Conservation (phyloP, 257 asterid genomes). For the Henckelia pumila region DNA sequence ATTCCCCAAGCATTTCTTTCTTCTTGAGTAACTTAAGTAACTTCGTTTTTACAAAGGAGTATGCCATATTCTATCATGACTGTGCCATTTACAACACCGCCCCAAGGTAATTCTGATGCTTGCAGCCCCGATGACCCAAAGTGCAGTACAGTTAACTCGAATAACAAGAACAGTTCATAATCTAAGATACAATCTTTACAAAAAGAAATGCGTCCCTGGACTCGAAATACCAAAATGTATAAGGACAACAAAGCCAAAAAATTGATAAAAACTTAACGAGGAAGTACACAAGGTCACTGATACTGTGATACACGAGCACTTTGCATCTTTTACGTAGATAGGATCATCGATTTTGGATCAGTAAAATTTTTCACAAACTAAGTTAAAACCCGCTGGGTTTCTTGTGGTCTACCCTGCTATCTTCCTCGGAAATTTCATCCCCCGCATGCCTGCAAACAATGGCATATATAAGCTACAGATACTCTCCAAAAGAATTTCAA, state of each 20-base stretch:
- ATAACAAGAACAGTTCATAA: not conserved
- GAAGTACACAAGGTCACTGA: not conserved
- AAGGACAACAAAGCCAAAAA: not conserved
- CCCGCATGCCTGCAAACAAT: conserved; percentile 34
- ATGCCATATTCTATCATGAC: too few relatives aligned
- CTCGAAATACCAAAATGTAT: not conserved
- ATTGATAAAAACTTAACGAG: too few relatives aligned
- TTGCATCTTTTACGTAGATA: not conserved
- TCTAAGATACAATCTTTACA: not conserved
- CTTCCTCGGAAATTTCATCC: conserved; percentile 34
- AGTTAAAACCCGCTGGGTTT: conserved; percentile 3
- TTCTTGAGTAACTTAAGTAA: too few relatives aligned
- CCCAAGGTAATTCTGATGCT: too few relatives aligned
- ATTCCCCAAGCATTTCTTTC: too few relatives aligned
- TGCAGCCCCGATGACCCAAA: too few relatives aligned
- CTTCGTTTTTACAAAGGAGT: too few relatives aligned
- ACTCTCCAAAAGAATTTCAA: not conserved
- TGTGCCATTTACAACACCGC: too few relatives aligned
- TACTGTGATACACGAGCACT: not conserved
- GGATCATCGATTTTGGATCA: not conserved
- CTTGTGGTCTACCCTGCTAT: conserved; percentile 30
- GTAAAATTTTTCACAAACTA: conserved; percentile 15
- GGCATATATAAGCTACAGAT: not conserved
- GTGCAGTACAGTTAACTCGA: not conserved
- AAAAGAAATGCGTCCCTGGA: not conserved